Percentiles rank a stretch among this genome's conserved stretches.
Conservation (phyloP, 192 early-diverging fungal genomes). For the Rhizophagus prolifer region DNA sequence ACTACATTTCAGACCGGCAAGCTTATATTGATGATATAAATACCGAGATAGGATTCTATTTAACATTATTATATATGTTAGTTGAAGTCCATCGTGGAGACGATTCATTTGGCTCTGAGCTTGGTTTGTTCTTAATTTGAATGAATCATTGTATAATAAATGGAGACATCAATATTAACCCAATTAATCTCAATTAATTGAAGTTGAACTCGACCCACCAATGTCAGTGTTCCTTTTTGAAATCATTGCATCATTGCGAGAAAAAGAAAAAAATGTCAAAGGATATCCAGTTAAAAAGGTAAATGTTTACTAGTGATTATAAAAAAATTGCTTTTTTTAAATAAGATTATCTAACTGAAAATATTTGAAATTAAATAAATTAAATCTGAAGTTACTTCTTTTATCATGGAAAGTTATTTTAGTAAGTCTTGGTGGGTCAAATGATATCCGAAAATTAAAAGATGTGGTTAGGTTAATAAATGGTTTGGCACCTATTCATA, state of each 20-base stretch:
- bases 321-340: not conserved
- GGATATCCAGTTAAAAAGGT: constrained; percentile 73
- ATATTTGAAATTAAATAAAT: constrained; percentile 28
- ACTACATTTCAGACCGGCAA: not conserved
- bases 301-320: not conserved
- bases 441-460: constrained; percentile 52
- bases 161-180: not conserved
- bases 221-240: constrained; percentile 65
- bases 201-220: constrained; percentile 40
- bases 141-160: not conserved
- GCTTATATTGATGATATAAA: constrained; percentile 30
- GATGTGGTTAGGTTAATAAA: constrained; percentile 44
- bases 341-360: not conserved
- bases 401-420: constrained; percentile 71
- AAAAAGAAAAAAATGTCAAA: constrained; percentile 62
- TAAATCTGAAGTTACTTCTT: constrained; percentile 52
- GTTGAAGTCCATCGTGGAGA: constrained; percentile 54
- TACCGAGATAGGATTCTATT: constrained; percentile 47
- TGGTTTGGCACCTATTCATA: constrained; percentile 44
- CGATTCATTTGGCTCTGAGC: constrained; percentile 47
- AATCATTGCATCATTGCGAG: constrained; percentile 59
- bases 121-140: constrained; percentile 38
- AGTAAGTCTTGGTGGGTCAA: constrained; percentile 55
- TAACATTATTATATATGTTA: constrained; percentile 67
- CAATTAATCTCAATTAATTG: constrained; percentile 23